A percentile compares a stretch with the other conserved stretches of the same genome.
Conservation (phyloP, 768 basidiomycete species). For the Grammothele lineata region DNA sequence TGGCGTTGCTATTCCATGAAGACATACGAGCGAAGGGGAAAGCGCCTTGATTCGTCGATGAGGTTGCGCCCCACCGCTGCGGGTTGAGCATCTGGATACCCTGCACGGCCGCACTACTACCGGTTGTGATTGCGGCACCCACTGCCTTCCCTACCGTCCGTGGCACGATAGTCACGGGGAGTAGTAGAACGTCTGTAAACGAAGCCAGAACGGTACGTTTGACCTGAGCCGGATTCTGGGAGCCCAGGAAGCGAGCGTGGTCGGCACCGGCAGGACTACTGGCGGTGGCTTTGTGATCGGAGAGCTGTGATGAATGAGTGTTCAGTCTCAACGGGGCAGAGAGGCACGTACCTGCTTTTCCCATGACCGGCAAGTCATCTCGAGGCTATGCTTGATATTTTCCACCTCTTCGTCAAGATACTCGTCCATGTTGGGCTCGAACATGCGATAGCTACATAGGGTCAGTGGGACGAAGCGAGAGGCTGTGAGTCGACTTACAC, state of each 20-base stretch:
- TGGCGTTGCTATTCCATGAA: conserved; percentile 9
- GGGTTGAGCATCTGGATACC: conserved; percentile 91
- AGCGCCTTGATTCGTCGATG: conserved; percentile 7
- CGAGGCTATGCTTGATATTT: conserved; percentile 67
- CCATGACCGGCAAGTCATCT: conserved; percentile 76
- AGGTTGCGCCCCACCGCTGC: conserved; percentile 68
- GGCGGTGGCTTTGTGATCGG: conserved; percentile 18
- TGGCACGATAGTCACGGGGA: conserved; percentile 96
- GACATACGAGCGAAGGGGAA: conserved; percentile 12
- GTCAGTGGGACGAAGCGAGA: not conserved
- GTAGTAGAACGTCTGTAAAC: conserved; percentile 82
- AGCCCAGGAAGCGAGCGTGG: conserved; percentile 65
- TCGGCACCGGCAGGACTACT: conserved; percentile 4
- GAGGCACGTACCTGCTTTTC: conserved; percentile 63
- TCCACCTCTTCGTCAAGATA: conserved; percentile 95
- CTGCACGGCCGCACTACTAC: conserved; percentile 72
- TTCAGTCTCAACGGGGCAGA: not conserved
- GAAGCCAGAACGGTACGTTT: conserved; percentile 92
- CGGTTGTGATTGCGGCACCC: conserved; percentile 63
- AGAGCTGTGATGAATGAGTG: conserved; percentile 12
- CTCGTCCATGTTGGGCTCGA: conserved; percentile 95
- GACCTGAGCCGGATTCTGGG: conserved; percentile 85
- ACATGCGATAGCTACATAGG: conserved; percentile 82
- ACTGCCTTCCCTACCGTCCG: conserved; percentile 57
- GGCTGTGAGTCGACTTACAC: conserved; percentile 47